Evolutionary conservation across 2,329 filamentous ascomycete species (phyloP).

Genomic region (Dendrostoma leiphaemia): DNA sequence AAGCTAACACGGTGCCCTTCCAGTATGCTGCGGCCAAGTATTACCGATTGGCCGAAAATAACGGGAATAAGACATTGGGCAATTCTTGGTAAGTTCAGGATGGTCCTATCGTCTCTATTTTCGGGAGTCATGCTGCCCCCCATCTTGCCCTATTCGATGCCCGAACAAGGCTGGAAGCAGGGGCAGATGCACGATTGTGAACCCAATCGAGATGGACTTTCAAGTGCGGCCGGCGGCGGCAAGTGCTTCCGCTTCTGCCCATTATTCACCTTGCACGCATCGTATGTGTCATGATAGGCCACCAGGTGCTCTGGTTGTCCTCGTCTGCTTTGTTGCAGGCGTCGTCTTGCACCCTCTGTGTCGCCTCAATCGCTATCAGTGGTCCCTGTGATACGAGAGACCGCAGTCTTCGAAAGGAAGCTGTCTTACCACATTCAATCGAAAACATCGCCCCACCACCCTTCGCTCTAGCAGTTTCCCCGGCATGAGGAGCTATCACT

Average conservation of each 20-base stretch:
- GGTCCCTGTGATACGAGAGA: neutral
- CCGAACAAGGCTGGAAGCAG: neutral
- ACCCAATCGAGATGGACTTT: slow-evolving; percentile 1
- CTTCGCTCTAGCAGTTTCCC: too few species aligned
- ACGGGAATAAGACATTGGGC: slow-evolving; percentile 84
- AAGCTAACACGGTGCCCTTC: slow-evolving; percentile 44
- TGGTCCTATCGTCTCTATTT: slow-evolving; percentile 19
- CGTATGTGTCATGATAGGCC: neutral
- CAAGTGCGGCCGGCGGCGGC: neutral
- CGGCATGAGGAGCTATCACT: neutral
- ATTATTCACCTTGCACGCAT: neutral
- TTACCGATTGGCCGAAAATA: slow-evolving; percentile 85
- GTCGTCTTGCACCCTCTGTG: neutral
- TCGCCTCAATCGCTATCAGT: neutral
- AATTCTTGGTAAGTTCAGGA: slow-evolving; percentile 80
- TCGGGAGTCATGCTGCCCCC: neutral
- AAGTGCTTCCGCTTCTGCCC: neutral
- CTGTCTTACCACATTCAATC: too few species aligned
- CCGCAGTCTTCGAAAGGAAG: neutral
- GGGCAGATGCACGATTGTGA: neutral
- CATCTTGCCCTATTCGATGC: slow-evolving; percentile 7
- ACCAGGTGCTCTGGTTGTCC: neutral
- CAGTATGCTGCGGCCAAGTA: slow-evolving; percentile 83
- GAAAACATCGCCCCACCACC: too few species aligned
- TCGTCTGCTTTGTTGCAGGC: neutral